phyloP scores from a whole-genome alignment of 1,284 basidiomycete species.

The Cerrena zonata region DNA sequence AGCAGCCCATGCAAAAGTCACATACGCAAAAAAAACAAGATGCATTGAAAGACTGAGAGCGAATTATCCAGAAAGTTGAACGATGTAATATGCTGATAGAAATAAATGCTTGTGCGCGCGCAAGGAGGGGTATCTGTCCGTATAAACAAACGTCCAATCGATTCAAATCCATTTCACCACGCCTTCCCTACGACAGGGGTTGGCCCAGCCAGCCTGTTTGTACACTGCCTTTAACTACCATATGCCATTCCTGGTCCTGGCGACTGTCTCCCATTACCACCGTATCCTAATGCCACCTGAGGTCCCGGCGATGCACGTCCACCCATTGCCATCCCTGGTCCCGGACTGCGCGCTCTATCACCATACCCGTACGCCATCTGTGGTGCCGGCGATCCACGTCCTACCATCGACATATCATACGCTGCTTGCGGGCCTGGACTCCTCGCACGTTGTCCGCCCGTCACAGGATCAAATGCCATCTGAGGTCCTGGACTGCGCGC shows the following conservation, averaged over 20 bases:
- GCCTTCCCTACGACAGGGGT: constrained; percentile 3
- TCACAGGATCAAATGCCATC: constrained; percentile 15
- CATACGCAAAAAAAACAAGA: too few species aligned
- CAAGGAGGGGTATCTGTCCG: constrained; percentile 7
- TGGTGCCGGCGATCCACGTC: constrained; percentile 26
- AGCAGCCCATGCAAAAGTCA: too few species aligned
- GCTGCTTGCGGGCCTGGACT: constrained; percentile 16
- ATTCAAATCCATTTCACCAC: neutral
- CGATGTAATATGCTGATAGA: neutral
- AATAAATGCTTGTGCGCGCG: constrained; percentile 6
- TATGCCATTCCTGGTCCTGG: constrained; percentile 21
- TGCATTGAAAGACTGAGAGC: constrained; percentile 1
- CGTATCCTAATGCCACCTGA: constrained; percentile 38
- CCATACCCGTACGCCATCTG: constrained; percentile 30
- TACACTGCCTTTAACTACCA: constrained; percentile 10
- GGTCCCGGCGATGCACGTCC: constrained; percentile 43
- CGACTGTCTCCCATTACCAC: constrained; percentile 15
- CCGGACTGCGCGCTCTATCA: constrained; percentile 24
- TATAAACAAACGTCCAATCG: constrained; percentile 1
- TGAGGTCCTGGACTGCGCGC: constrained; percentile 41
- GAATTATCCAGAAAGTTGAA: constrained; percentile 3
- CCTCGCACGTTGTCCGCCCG: constrained; percentile 4
- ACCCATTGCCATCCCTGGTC: constrained; percentile 27
- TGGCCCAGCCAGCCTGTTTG: constrained; percentile 14
- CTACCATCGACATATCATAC: constrained; percentile 7